phyloP scores from a whole-genome alignment of 1,139 yeast genomes.

The Taiozyma sp. region DNA sequence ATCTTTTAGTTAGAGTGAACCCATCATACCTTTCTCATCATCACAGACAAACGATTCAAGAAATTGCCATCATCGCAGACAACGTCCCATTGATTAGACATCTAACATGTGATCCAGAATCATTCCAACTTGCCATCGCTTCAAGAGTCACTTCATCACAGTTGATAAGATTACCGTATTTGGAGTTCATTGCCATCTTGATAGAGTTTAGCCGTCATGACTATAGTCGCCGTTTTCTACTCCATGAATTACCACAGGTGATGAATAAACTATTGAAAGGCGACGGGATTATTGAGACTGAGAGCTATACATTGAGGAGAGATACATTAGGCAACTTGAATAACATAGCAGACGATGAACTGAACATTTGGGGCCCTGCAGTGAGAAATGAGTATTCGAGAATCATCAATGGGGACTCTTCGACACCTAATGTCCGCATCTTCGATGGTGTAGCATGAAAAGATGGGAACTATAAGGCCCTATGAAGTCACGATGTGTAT shows the following conservation, averaged over 20 bases:
- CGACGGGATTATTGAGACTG: slow-evolving; percentile 26
- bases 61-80: slow-evolving; percentile 20
- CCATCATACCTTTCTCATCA: slow-evolving; percentile 25
- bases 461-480: no score
- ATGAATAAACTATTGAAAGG: slow-evolving; percentile 28
- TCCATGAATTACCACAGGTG: slow-evolving; percentile 26
- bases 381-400: slow-evolving; percentile 22
- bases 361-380: slow-evolving; percentile 28
- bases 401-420: slow-evolving; percentile 14
- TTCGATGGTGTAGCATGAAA: neutral
- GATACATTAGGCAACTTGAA: slow-evolving; percentile 26
- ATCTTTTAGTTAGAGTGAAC: slow-evolving; percentile 26
- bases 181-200: slow-evolving; percentile 30
- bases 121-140: slow-evolving; percentile 23
- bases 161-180: slow-evolving; percentile 27
- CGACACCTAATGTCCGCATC: slow-evolving; percentile 4
- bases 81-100: slow-evolving; percentile 26
- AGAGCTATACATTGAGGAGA: slow-evolving; percentile 26
- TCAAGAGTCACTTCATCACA: slow-evolving; percentile 19
- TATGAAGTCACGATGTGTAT: no score
- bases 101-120: slow-evolving; percentile 16
- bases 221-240: slow-evolving; percentile 23
- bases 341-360: slow-evolving; percentile 11
- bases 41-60: slow-evolving; percentile 19
- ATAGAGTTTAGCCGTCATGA: slow-evolving; percentile 23